These are phyloP conservation scores for Penicillium fuscoglaucum DNA, from an alignment of 2,329 filamentous ascomycete genomes.

Conservation along the genomic window DNA sequence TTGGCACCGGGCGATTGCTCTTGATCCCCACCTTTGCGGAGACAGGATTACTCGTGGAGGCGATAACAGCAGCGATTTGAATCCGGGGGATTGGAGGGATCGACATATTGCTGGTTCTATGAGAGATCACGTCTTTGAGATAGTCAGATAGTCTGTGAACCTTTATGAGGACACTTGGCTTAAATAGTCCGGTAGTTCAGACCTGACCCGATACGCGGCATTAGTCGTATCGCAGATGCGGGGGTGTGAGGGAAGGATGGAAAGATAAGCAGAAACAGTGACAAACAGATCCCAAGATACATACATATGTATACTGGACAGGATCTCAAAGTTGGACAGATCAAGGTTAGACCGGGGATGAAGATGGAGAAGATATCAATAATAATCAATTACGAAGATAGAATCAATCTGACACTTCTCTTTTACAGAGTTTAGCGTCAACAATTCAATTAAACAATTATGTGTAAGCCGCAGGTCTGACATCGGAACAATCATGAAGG, in stretches of 20 bases:
- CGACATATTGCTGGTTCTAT: constrained; percentile 12
- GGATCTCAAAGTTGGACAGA: background rate
- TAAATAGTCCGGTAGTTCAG: background rate
- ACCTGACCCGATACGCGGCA: background rate
- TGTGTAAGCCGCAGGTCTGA: constrained; percentile 26
- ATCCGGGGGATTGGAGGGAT: constrained; percentile 27
- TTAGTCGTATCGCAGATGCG: constrained; percentile 7
- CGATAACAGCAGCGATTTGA: constrained; percentile 35
- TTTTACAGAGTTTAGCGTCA: constrained; percentile 11
- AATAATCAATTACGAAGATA: background rate
- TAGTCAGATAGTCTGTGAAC: background rate
- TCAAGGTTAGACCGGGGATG: background rate
- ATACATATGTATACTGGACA: background rate
- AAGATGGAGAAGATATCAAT: background rate
- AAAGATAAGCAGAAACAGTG: constrained; percentile 8
- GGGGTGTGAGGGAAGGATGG: background rate
- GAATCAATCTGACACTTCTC: background rate
- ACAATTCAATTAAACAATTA: constrained; percentile 37
- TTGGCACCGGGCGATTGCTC: constrained; percentile 36
- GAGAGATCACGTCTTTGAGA: background rate
- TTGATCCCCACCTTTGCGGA: constrained; percentile 27
- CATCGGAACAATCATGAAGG: constrained; percentile 31
- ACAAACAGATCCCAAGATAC: background rate
- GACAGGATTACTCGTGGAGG: constrained; percentile 23
- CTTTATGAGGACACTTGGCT: background rate